phyloP scores from a whole-genome alignment of 805 yeast genomes.

The Metschnikowia arizonensis region DNA sequence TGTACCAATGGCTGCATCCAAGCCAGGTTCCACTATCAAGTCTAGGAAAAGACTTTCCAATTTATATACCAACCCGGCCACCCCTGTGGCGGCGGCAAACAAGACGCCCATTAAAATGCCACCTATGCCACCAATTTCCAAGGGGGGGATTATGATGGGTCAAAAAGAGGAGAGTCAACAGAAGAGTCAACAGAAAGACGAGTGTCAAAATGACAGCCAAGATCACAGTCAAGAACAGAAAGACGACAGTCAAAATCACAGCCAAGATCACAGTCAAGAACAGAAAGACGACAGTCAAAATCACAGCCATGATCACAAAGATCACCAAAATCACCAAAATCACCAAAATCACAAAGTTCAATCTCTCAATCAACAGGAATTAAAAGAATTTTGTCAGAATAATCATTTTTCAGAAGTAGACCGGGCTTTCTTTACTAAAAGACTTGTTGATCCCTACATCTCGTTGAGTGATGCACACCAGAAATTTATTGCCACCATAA shows the following conservation, averaged over 20 bases:
- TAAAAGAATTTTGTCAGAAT: conserved; percentile 8
- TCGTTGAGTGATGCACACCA: conserved; percentile 11
- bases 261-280: no score
- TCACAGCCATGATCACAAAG: no score
- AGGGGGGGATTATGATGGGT: no score
- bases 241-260: no score
- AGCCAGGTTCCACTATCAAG: conserved; percentile 8
- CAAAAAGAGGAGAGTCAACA: no score
- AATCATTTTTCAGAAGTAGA: conserved; percentile 8
- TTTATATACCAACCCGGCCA: neutral
- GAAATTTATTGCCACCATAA: conserved; percentile 12
- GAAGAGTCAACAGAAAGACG: no score
- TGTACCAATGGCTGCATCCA: conserved; percentile 21
- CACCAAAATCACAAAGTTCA: no score
- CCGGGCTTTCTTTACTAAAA: conserved; percentile 8
- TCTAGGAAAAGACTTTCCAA: conserved; percentile 13
- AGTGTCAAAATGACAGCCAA: no score
- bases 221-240: no score
- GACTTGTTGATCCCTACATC: conserved; percentile 12
- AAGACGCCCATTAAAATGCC: conserved; percentile 1
- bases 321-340: no score
- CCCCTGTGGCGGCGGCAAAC: neutral
- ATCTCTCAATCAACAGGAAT: conserved; percentile 10
- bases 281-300: no score
- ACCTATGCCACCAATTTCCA: conserved; percentile 1